A percentile compares a stretch with the other conserved stretches of the same genome.
Conservation (phyloP, 352 stramenopile species). For the Globisporangium takayamanum region DNA sequence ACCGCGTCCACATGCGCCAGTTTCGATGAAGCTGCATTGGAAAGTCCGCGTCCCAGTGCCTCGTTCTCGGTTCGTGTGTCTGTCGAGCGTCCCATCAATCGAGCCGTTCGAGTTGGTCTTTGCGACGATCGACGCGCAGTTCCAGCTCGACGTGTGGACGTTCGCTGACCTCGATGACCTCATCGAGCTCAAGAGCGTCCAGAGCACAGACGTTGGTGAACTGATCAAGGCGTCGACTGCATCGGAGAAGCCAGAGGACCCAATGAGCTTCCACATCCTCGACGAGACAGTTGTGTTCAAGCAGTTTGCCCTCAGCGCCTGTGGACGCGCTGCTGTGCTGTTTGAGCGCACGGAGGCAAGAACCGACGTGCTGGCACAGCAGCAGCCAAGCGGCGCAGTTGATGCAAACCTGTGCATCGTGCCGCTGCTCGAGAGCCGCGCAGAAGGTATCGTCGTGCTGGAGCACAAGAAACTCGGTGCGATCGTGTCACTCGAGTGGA, state of each 20-base stretch:
- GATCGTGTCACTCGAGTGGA: constrained; percentile 63
- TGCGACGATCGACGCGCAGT: constrained; percentile 33
- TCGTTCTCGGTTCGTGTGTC: constrained; percentile 21
- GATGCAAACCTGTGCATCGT: constrained; percentile 41
- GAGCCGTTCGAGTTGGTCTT: constrained; percentile 43
- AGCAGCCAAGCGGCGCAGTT: constrained; percentile 3
- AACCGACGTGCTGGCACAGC: neutral
- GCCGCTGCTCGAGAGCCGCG: constrained; percentile 35
- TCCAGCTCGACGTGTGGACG: constrained; percentile 41
- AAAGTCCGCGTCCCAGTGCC: constrained; percentile 32
- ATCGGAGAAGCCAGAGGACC: constrained; percentile 17
- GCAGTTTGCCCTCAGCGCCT: constrained; percentile 43
- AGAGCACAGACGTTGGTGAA: constrained; percentile 31
- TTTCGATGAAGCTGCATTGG: constrained; percentile 25
- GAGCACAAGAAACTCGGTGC: constrained; percentile 52
- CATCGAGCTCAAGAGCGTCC: constrained; percentile 25
- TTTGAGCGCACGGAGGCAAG: constrained; percentile 18
- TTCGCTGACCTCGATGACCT: constrained; percentile 57
- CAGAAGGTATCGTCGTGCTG: constrained; percentile 50
- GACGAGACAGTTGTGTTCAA: constrained; percentile 41
- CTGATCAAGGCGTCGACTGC: constrained; percentile 21
- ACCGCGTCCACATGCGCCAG: constrained; percentile 1
- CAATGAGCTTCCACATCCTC: constrained; percentile 33
- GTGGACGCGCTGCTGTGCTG: constrained; percentile 48
- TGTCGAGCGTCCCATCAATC: constrained; percentile 39